Base-by-base conservation (phyloP, 2,329 filamentous ascomycete species). In the Colletotrichum echinochloae region DNA sequence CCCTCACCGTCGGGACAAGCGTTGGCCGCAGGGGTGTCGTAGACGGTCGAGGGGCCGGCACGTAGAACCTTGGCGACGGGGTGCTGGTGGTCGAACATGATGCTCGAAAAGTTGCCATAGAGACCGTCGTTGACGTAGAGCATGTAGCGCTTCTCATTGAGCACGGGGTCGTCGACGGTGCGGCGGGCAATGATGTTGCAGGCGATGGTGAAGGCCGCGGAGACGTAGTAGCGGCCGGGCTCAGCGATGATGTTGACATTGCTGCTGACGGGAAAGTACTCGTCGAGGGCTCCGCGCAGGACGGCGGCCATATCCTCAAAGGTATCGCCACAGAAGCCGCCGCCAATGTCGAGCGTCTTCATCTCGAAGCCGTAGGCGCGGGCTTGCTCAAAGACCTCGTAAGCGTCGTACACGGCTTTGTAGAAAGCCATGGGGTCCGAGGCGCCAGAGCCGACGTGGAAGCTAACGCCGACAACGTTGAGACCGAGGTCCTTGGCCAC, bases 61-160 rank as follows among this genome's bases (percentile, higher is more conserved):
- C 90, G 91, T 65, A 99, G 86, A 69, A 98, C 88, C 82, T 92
- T 93, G 66, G 95, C 94, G 55, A 92, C 83, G 1, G 96, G 96
- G 77, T 97, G 89, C 86, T 99, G 96, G 82, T 98, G 96, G 79
- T 98, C 96, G 80, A 98, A 99, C 86, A 98, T 97, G 87, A 98
- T 98, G 89, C 94, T 97, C 74, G 94, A 97, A 79, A 99, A 98
- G 85, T 98, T 98, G 77, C 96, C 96, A 78, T 99, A 99, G 64
- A 98, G 92, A 35, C 96, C 96, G 76, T 99, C 96, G 79, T 99
- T 99, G 80, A 98, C 85, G 81, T 99, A 99, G 56, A 98, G 84
- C 96, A 98, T 99, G 87, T 97, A 98, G 75, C 91, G 93, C 72
- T 90, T 90, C 72, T 88, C 86, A 60, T 90, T 90, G 14, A 88